A percentile compares a stretch with the other conserved stretches of the same genome.
phyloP scores from a whole-genome alignment of 495 filamentous ascomycete genomes.

The Aspergillus haitiensis region DNA sequence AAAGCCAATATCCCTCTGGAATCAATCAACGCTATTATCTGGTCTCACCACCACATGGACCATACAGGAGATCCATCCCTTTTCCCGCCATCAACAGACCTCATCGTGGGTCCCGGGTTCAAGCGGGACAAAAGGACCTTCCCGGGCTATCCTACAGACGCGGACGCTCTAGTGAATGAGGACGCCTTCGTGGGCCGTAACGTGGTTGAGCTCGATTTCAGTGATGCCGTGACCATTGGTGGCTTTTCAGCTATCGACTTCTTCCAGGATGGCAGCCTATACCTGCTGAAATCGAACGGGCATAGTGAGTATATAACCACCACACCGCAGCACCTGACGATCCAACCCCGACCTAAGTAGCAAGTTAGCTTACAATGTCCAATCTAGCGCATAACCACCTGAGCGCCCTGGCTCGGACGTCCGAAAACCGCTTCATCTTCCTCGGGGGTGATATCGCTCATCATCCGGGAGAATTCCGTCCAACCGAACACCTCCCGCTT shows the following conservation, averaged over 20 bases:
- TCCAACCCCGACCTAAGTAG: no score
- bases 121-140: not conserved
- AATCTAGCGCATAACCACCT: not conserved
- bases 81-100: not conserved
- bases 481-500: slow-evolving; percentile 1
- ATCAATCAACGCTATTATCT: slow-evolving; percentile 6
- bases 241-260: slow-evolving; percentile 13
- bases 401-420: slow-evolving; percentile 7
- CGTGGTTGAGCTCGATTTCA: slow-evolving; percentile 8
- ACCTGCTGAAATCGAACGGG: slow-evolving; percentile 2
- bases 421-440: slow-evolving; percentile 10
- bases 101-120: slow-evolving; percentile 10
- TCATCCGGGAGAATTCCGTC: slow-evolving; percentile 4
- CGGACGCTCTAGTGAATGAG: not conserved
- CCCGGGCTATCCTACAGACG: slow-evolving; percentile 4
- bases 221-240: not conserved
- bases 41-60: slow-evolving; percentile 9
- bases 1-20: slow-evolving; percentile 1
- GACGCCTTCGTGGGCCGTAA: not conserved
- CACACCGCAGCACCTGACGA: not conserved
- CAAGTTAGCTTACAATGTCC: not conserved
- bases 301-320: not conserved
- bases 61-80: slow-evolving; percentile 8
- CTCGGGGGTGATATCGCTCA: slow-evolving; percentile 15
- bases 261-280: slow-evolving; percentile 14